Percentiles rank a stretch among this genome's conserved stretches.
phyloP scores from a whole-genome alignment of 2,329 filamentous ascomycete species.

The Aureobasidium subglaciale region DNA sequence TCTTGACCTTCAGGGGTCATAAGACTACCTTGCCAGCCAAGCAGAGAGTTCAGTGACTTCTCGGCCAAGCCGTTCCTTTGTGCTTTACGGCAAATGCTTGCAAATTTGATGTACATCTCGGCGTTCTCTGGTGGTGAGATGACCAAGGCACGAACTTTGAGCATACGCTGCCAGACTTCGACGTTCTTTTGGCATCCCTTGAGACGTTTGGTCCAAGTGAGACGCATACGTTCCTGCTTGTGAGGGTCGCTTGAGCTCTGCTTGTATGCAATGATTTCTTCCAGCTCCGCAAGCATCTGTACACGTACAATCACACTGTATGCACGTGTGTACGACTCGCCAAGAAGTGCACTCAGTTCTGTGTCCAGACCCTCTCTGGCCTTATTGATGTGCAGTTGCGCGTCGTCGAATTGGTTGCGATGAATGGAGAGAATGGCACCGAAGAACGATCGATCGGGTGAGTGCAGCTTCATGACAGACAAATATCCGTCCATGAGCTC shows the following conservation, averaged over 20 bases:
- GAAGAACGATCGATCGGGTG: conserved; percentile 94
- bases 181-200: conserved; percentile 95
- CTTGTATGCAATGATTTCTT: conserved; percentile 98
- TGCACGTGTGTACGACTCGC: conserved; percentile 94
- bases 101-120: conserved; percentile 99
- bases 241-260: conserved; percentile 71
- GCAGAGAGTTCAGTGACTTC: conserved; percentile 86
- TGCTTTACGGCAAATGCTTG: conserved; percentile 95
- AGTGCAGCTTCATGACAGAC: conserved; percentile 86
- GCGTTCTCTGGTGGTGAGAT: conserved; percentile 89
- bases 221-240: conserved; percentile 83
- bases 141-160: conserved; percentile 87
- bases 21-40: conserved; percentile 44
- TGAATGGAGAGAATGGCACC: conserved; percentile 92
- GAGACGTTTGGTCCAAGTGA: conserved; percentile 91
- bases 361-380: conserved; percentile 91
- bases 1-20: conserved; percentile 55
- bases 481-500: conserved; percentile 98
- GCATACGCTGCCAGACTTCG: conserved; percentile 97
- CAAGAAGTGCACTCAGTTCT: conserved; percentile 90
- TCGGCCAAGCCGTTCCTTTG: conserved; percentile 90
- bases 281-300: conserved; percentile 96
- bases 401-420: conserved; percentile 89
- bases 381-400: conserved; percentile 80
- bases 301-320: conserved; percentile 98